A percentile compares a stretch with the other conserved stretches of the same genome.
These are phyloP conservation scores for Chlorencoelia australis DNA, from an alignment of 2,329 filamentous ascomycete species.

Conservation along the genomic window DNA sequence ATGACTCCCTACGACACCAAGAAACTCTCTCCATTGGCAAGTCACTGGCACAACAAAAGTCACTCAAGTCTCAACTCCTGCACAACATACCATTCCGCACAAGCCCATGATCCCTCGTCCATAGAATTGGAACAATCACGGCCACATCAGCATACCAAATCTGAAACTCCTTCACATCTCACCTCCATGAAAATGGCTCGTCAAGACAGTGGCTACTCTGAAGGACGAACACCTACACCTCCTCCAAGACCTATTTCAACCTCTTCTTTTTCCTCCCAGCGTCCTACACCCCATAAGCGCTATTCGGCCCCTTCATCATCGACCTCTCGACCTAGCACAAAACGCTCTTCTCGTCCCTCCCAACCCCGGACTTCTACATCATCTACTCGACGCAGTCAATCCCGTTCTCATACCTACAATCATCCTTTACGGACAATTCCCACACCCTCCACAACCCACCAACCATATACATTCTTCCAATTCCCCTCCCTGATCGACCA, in stretches of 20 bases:
- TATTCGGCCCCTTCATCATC: slow-evolving; percentile 11
- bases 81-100: slow-evolving; percentile 24
- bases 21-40: slow-evolving; percentile 13
- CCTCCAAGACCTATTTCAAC: slow-evolving; percentile 9
- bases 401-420: no score
- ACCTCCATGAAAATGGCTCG: slow-evolving; percentile 17
- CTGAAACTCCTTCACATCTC: slow-evolving; percentile 5
- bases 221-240: slow-evolving; percentile 6
- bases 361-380: slow-evolving; percentile 4
- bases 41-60: slow-evolving; percentile 18
- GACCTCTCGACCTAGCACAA: slow-evolving; percentile 4
- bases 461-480: slow-evolving; percentile 23
- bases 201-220: slow-evolving; percentile 24
- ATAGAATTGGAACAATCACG: slow-evolving; percentile 11
- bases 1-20: slow-evolving; percentile 15
- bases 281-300: slow-evolving; percentile 6
- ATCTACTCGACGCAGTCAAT: slow-evolving; percentile 3
- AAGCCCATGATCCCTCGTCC: slow-evolving; percentile 9
- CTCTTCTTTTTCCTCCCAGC: slow-evolving; percentile 11
- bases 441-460: no score
- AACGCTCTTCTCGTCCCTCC: slow-evolving; percentile 5
- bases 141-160: slow-evolving; percentile 1
- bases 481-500: slow-evolving; percentile 21
- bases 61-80: slow-evolving; percentile 22
- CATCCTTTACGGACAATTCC: no score